Percentiles rank a stretch among this genome's conserved stretches.
Evolutionary conservation across 805 yeast genomes (phyloP).

Genomic region (Candida quercuum): DNA sequence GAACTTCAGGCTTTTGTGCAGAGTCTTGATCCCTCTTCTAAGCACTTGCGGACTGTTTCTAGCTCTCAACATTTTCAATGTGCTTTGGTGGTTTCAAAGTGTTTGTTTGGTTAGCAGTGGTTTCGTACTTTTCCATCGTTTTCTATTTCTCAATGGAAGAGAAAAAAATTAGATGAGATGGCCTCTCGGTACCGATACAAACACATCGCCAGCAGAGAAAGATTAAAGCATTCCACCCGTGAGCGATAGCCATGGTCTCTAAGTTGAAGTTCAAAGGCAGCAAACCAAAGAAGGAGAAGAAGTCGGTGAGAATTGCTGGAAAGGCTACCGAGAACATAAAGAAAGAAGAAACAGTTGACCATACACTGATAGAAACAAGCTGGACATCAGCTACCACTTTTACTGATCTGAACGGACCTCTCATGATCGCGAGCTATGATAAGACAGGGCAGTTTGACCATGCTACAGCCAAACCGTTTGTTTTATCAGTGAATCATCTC

Average conservation of each 20-base stretch:
- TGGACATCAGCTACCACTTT: constrained; percentile 24
- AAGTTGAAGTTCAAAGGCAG: constrained; percentile 34
- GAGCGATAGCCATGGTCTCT: too few species aligned
- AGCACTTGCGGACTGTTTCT: constrained; percentile 1
- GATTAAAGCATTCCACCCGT: too few species aligned
- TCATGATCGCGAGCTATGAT: constrained; percentile 17
- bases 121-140: not conserved
- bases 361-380: constrained; percentile 8
- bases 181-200: too few species aligned
- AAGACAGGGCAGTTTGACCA: not conserved
- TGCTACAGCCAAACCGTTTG: not conserved
- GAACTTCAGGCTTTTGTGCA: constrained; percentile 89
- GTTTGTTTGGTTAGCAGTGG: too few species aligned
- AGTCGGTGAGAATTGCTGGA: constrained; percentile 2
- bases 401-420: constrained; percentile 29
- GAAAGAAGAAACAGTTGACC: constrained; percentile 3
- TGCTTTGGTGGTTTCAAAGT: too few species aligned
- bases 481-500: not conserved
- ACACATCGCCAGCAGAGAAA: too few species aligned
- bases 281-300: constrained; percentile 17
- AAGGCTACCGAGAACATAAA: not conserved
- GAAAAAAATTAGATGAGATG: too few species aligned
- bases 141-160: not conserved
- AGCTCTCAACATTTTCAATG: not conserved
- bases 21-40: constrained; percentile 17